Evolutionary conservation across 2,329 filamentous ascomycete species (phyloP).

Genomic region (Sclerotinia borealis): DNA sequence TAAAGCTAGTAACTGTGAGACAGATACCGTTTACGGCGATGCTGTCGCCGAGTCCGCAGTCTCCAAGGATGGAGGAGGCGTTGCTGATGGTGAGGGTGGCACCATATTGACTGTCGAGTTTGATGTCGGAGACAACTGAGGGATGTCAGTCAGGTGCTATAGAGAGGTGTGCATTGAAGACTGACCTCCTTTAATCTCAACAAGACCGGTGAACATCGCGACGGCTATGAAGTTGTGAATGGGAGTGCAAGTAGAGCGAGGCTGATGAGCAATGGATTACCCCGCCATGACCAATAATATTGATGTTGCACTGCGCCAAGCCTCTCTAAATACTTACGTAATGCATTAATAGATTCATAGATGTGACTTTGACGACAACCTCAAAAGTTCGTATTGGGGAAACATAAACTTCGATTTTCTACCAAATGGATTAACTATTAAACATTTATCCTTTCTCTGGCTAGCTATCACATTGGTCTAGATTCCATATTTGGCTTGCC

Average conservation of each 20-base stretch:
- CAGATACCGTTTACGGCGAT: constrained; percentile 95
- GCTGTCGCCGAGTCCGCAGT: constrained; percentile 84
- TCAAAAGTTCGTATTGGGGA: neutral
- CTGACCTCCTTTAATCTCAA: constrained; percentile 88
- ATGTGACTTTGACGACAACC: neutral
- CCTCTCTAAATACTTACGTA: neutral
- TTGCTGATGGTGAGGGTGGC: constrained; percentile 84
- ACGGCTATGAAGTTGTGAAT: neutral
- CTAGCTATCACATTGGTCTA: no score
- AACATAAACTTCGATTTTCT: no score
- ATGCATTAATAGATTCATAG: neutral
- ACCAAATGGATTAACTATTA: no score
- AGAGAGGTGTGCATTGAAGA: neutral
- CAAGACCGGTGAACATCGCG: constrained; percentile 89
- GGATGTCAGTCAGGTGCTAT: constrained; percentile 5
- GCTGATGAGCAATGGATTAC: neutral
- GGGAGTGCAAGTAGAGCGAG: neutral
- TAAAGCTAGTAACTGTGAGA: constrained; percentile 79
- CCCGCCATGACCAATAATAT: constrained; percentile 5
- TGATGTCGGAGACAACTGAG: constrained; percentile 75
- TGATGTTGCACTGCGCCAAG: neutral
- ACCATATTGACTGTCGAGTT: constrained; percentile 75
- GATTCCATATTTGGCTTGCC: no score
- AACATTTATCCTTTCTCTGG: no score
- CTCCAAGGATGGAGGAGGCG: constrained; percentile 64